phyloP scores from a whole-genome alignment of 1,284 basidiomycete genomes.

The Puccinia novopanici region DNA sequence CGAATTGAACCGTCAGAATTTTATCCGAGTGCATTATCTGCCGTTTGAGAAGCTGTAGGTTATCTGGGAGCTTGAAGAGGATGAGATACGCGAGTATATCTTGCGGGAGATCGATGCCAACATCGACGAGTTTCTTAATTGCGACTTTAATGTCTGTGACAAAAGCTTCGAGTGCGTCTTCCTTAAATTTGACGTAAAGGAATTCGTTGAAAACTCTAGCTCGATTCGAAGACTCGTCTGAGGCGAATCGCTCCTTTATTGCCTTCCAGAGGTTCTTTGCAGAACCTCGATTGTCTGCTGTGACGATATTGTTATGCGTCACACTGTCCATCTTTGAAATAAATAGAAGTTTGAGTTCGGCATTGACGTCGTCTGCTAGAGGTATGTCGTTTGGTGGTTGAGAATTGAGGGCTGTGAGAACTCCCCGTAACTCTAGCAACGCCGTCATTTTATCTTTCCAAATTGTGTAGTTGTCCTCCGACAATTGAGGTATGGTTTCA shows the following conservation, averaged over 20 bases:
- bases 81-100: conserved; percentile 6
- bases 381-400: not conserved
- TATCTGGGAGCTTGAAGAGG: conserved; percentile 11
- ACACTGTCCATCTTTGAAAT: no score
- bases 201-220: conserved; percentile 18
- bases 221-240: not conserved
- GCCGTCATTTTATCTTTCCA: no score
- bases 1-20: not conserved
- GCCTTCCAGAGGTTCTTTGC: conserved; percentile 12
- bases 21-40: conserved; percentile 22
- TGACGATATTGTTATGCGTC: conserved; percentile 15
- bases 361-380: conserved; percentile 16
- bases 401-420: not conserved
- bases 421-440: conserved; percentile 14
- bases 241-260: conserved; percentile 14
- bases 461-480: conserved; percentile 9
- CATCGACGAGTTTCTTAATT: conserved; percentile 25
- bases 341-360: not conserved
- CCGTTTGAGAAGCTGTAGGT: conserved; percentile 1
- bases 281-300: conserved; percentile 16
- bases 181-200: conserved; percentile 15
- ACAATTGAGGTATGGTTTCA: not conserved
- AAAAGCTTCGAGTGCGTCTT: conserved; percentile 9
- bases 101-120: conserved; percentile 6
- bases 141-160: conserved; percentile 14